Conservation (phyloP, 1,284 basidiomycete species). For the Pascua sp. region DNA sequence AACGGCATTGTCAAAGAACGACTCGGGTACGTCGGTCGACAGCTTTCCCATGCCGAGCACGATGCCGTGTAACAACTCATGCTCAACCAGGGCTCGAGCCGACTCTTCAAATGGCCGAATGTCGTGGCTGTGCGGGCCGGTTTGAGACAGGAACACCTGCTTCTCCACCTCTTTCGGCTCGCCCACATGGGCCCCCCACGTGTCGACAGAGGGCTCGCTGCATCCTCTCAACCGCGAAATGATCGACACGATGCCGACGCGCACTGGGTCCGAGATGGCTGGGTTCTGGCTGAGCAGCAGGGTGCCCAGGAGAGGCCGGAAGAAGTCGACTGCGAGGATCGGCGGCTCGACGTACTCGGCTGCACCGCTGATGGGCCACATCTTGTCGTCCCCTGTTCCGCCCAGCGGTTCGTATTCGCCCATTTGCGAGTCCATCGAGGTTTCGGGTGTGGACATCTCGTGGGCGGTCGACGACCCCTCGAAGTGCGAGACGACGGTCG, state of each 20-base stretch:
- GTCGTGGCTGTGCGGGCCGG: conserved; percentile 44
- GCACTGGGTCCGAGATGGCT: conserved; percentile 67
- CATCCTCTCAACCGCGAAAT: conserved; percentile 54
- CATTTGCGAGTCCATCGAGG: no score
- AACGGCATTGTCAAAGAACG: conserved; percentile 25
- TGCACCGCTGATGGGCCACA: neutral
- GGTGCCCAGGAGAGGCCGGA: conserved; percentile 87
- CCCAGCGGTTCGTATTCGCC: no score
- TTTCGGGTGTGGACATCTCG: no score
- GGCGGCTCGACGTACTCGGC: conserved; percentile 7
- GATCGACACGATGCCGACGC: conserved; percentile 73
- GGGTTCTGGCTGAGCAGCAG: conserved; percentile 77
- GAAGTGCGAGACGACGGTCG: no score
- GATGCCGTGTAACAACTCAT: conserved; percentile 75
- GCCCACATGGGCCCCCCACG: conserved; percentile 30
- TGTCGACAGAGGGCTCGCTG: conserved; percentile 29
- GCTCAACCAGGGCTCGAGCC: conserved; percentile 65
- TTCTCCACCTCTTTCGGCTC: conserved; percentile 18
- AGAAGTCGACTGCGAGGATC: conserved; percentile 70
- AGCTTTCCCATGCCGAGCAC: conserved; percentile 82
- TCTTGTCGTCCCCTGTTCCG: neutral
- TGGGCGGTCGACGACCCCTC: no score
- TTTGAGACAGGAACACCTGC: conserved; percentile 41
- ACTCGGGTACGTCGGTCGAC: conserved; percentile 54
- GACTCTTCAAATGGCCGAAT: conserved; percentile 55